Evolutionary conservation across 306 rosid species (phyloP), one percentile per base, ranked within the genome.

Genomic region (Cucurbita maxima): DNA sequence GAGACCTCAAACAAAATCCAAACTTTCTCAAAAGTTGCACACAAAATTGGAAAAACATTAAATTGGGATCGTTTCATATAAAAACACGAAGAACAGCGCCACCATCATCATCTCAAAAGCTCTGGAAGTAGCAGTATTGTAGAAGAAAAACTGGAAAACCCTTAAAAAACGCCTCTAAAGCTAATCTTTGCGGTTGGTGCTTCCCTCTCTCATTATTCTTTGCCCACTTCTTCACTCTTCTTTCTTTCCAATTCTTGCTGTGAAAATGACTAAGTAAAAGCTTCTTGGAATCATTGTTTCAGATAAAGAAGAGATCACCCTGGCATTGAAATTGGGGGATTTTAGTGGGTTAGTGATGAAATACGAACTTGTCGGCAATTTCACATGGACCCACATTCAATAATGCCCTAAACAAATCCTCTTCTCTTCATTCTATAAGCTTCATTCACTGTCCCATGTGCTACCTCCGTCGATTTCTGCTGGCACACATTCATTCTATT

Each of bases 371-470:
- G 83, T 80, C 86, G 79, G 86, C 86, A 72, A 43, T 78, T 77
- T 80, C 53, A 15, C 51, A 66, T 66, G 97, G 93, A 75, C 96
- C 98, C 90, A 73, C 93, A 11, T 82, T 63, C 79, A 45, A 25
- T 75, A 76, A 84, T 78, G 82, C 18, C 66, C 81, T 80, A 80
- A n/a, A 78, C 34, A 30, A 83, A 72, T 66, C 37, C 18, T 14
- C 50, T 76, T 61, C 58, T 68, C 58, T 74, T 60, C 77, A 57
- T 71, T 71, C 74, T 45, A 57, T 15, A n/a, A 30, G n/a, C 69
- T 62, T 38, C 58, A 30, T 41, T 37, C 81, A 45, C 64, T 66
- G 59, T 78, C 82, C 90, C 96, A 87, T 86, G 94, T 86, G 89
- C 85, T 62, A 2, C 51, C 86, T 80, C 74, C 84, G 53, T 76